Evolutionary conservation across 768 basidiomycete genomes (phyloP).

Genomic region (Boletus pseudo-olivaceus): DNA sequence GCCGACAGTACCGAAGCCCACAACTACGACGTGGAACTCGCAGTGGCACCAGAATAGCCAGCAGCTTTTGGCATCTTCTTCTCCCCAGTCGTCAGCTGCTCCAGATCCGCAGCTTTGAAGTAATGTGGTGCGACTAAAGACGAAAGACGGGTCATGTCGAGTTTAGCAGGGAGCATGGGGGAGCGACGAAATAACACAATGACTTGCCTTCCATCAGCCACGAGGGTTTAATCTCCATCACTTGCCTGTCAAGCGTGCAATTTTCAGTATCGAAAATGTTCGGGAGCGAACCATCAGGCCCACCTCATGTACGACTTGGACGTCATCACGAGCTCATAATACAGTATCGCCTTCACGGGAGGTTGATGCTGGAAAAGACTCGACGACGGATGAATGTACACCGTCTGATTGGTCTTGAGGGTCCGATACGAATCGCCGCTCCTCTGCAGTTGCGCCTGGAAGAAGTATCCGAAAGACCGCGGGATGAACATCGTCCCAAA

Average conservation of each 20-base stretch:
- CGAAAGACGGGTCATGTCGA: neutral
- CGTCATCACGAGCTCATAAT: slow-evolving; percentile 97
- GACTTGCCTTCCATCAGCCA: slow-evolving; percentile 87
- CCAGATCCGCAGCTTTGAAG: slow-evolving; percentile 83
- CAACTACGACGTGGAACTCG: slow-evolving; percentile 8
- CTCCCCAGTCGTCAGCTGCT: slow-evolving; percentile 74
- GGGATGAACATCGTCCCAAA: neutral
- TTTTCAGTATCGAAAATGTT: neutral
- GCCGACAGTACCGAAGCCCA: neutral
- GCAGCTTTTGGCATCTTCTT: slow-evolving; percentile 92
- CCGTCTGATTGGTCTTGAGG: slow-evolving; percentile 92
- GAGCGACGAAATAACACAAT: neutral
- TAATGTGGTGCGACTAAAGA: slow-evolving; percentile 88
- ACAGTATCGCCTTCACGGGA: slow-evolving; percentile 83
- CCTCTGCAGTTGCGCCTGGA: slow-evolving; percentile 85
- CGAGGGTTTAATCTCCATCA: slow-evolving; percentile 96
- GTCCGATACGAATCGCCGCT: slow-evolving; percentile 97
- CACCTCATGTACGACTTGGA: slow-evolving; percentile 93
- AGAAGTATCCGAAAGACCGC: neutral
- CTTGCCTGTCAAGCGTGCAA: slow-evolving; percentile 51
- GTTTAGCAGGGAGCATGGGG: neutral
- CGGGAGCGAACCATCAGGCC: slow-evolving; percentile 12
- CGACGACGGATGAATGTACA: slow-evolving; percentile 95
- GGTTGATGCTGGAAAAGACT: slow-evolving; percentile 95
- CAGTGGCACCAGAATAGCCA: slow-evolving; percentile 30